phyloP scores from a whole-genome alignment of 139 green algal species.

The Diplosphaera chodatii region DNA sequence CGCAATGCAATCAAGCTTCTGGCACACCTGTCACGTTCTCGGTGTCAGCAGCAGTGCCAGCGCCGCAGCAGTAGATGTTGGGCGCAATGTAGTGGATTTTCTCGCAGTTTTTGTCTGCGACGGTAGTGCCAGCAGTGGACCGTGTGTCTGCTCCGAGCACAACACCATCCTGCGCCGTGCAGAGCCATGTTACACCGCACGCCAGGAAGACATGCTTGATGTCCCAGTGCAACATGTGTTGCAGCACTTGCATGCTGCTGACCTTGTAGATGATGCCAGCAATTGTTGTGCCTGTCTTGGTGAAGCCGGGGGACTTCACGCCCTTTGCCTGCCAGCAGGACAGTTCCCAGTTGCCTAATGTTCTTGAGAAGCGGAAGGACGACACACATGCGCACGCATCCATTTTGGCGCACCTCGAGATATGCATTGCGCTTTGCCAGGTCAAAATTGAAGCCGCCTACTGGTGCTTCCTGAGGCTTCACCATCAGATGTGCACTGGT shows the following conservation, averaged over 20 bases:
- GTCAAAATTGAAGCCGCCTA: conserved; percentile 89
- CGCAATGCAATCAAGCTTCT: too few species aligned
- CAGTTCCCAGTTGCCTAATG: not conserved
- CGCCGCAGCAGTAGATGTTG: conserved; percentile 99
- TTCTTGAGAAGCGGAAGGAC: too few species aligned
- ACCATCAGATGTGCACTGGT: too few species aligned
- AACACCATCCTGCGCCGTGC: conserved; percentile 96
- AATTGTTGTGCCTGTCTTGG: conserved; percentile 97
- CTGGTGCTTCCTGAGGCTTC: not conserved
- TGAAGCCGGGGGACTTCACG: conserved; percentile 56
- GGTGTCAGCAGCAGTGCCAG: conserved; percentile 95
- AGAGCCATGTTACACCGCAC: too few species aligned
- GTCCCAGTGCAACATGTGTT: too few species aligned
- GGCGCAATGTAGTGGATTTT: conserved; percentile 98
- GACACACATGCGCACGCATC: too few species aligned
- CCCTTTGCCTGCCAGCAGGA: conserved; percentile 31
- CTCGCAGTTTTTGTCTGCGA: conserved; percentile 99
- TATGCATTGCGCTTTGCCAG: conserved; percentile 80
- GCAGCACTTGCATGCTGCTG: not conserved
- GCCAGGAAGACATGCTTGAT: too few species aligned
- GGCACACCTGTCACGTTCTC: conserved; percentile 88
- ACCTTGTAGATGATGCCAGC: conserved; percentile 94
- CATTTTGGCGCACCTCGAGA: conserved; percentile 32
- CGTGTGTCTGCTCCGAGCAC: conserved; percentile 96
- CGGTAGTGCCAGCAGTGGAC: conserved; percentile 88